These are phyloP conservation scores for Xylaria sp. DNA, from an alignment of 2,329 filamentous ascomycete genomes.

Conservation along the genomic window DNA sequence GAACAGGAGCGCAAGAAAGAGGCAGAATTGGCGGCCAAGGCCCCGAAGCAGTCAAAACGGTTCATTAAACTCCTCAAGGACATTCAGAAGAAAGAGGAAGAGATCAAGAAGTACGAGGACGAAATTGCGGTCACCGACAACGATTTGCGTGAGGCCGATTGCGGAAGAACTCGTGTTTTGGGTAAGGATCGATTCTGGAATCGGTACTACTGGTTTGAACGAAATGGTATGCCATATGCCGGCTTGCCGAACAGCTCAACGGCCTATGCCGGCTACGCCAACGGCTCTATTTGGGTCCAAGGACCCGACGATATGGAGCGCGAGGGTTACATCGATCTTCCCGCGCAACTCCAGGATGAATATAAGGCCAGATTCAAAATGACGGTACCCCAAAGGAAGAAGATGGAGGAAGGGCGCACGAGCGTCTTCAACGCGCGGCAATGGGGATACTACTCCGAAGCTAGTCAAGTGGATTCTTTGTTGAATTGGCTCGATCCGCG, in stretches of 20 bases:
- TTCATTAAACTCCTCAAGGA: slow-evolving; percentile 88
- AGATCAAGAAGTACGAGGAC: slow-evolving; percentile 83
- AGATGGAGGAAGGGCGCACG: slow-evolving; percentile 83
- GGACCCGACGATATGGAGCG: slow-evolving; percentile 90
- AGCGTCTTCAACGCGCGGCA: slow-evolving; percentile 80
- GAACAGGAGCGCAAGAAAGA: slow-evolving; percentile 76
- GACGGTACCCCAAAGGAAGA: slow-evolving; percentile 86
- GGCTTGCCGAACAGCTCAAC: slow-evolving; percentile 91
- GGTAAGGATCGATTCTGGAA: slow-evolving; percentile 98
- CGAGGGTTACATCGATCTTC: slow-evolving; percentile 84
- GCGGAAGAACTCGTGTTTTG: slow-evolving; percentile 86
- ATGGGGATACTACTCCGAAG: slow-evolving; percentile 92
- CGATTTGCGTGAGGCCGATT: slow-evolving; percentile 92
- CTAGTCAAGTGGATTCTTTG: slow-evolving; percentile 79
- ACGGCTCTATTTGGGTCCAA: slow-evolving; percentile 95
- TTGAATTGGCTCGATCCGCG: slow-evolving; percentile 89
- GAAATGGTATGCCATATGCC: slow-evolving; percentile 96
- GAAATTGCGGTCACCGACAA: slow-evolving; percentile 88
- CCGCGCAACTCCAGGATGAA: slow-evolving; percentile 74
- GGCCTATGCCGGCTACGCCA: slow-evolving; percentile 86
- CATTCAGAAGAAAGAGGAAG: slow-evolving; percentile 85
- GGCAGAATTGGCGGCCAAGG: slow-evolving; percentile 70
- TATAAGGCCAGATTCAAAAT: slow-evolving; percentile 82
- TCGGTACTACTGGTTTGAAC: slow-evolving; percentile 98
- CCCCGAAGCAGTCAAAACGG: slow-evolving; percentile 84